Base-by-base conservation (phyloP, 140 eudicot species). In the Flaveria floridana region DNA sequence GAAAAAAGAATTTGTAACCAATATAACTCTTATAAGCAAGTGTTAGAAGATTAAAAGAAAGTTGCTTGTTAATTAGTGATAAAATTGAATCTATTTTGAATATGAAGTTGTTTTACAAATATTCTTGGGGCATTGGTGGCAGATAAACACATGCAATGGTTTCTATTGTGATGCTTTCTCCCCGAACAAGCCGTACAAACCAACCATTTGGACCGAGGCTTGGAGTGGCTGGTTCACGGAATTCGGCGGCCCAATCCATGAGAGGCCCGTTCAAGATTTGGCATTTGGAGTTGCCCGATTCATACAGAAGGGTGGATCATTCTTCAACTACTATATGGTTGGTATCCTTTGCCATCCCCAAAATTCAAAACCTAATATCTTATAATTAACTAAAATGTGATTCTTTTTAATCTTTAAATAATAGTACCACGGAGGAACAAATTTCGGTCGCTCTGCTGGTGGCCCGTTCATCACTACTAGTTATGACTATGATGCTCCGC, bases 401-500 rank as follows among this genome's bases (percentile, higher is more conserved):
- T 1, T 14, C 2, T 11, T 72, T 23, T 34, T 5, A 25, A 41
- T 44, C 37, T 56, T 7, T 68, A 71, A 66, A 25, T 6, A 73
- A 10, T 74, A 95, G 99, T 95, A 88, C 65, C 96, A 91, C 26
- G 97, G 99, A 69, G 99, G 99, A 74, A 95, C 99, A 4, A 95
- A 95, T 67, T 95, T 95, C 18, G 99, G 97, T 8, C 95, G 97
- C 11, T 76, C 97, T 53, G 95, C 99, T 37, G 99, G 99, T 51
- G 99, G 99, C 62, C 99, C 99, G 11, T 91, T 88, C 75, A 83
- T 91, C 64, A 88, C 97, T 7, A 95, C 99, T 7, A 95, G 99
- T 85, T 95, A 95, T 58, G 99, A 95, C 76, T 95, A 95, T 68
- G 99, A 95, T 83, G 99, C 99, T 80, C 99, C 99, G 66, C 88